These are phyloP conservation scores for Colletotrichum musae DNA, from an alignment of 2,329 filamentous ascomycete species.

Conservation along the genomic window DNA sequence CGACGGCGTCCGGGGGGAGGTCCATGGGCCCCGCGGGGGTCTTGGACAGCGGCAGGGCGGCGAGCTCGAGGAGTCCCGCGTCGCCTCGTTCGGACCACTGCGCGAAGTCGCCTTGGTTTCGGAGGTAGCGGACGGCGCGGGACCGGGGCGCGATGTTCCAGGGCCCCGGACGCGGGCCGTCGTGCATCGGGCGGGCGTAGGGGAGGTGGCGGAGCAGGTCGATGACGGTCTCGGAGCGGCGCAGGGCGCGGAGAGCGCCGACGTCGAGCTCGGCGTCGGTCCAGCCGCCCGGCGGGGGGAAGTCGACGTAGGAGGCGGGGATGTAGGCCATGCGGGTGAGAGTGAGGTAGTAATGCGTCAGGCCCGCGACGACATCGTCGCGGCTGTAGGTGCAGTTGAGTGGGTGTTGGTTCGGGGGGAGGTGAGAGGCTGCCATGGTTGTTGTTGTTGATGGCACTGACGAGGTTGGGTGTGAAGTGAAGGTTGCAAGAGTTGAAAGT, in stretches of 20 bases:
- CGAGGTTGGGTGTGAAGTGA: not conserved
- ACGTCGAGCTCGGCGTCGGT: slow-evolving; percentile 36
- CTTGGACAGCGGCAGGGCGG: slow-evolving; percentile 18
- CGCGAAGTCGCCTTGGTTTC: slow-evolving; percentile 27
- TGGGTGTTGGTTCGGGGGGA: slow-evolving; percentile 9
- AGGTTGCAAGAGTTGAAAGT: not conserved
- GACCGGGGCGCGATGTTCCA: slow-evolving; percentile 36
- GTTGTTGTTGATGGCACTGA: no score
- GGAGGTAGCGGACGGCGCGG: slow-evolving; percentile 37
- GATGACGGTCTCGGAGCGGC: slow-evolving; percentile 36
- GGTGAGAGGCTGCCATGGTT: slow-evolving; percentile 1
- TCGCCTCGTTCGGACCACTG: slow-evolving; percentile 38
- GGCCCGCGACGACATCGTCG: slow-evolving; percentile 32
- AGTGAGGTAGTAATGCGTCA: slow-evolving; percentile 27
- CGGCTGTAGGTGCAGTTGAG: slow-evolving; percentile 37
- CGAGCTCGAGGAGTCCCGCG: slow-evolving; percentile 30
- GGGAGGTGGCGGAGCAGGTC: slow-evolving; percentile 37
- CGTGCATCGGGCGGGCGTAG: slow-evolving; percentile 36
- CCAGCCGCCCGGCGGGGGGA: slow-evolving; percentile 33
- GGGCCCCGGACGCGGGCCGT: slow-evolving; percentile 36
- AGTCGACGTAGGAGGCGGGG: slow-evolving; percentile 26
- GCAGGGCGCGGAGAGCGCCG: slow-evolving; percentile 33
- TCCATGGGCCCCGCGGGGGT: slow-evolving; percentile 34
- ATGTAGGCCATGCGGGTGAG: slow-evolving; percentile 32
- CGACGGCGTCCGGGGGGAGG: slow-evolving; percentile 27